Percentiles rank a stretch among this genome's conserved stretches.
These are phyloP conservation scores for Aspergillus sp. DNA, from an alignment of 2,329 filamentous ascomycete species.

Conservation along the genomic window DNA sequence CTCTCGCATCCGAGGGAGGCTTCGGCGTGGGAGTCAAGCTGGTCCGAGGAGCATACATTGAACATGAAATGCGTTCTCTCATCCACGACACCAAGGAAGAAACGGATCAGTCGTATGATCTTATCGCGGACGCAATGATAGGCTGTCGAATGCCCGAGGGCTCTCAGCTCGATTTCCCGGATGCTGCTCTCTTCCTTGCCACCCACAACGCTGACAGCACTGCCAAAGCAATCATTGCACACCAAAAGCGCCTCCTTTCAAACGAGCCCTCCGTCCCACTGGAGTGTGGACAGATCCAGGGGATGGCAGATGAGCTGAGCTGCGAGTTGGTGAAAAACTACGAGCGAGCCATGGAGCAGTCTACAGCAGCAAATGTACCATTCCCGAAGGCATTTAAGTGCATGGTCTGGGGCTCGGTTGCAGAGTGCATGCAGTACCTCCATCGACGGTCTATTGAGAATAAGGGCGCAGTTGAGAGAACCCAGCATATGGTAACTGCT, in stretches of 20 bases:
- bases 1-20: slow-evolving; percentile 38
- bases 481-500: slow-evolving; percentile 60
- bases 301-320: slow-evolving; percentile 88
- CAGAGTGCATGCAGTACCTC: slow-evolving; percentile 54
- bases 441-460: slow-evolving; percentile 69
- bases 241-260: slow-evolving; percentile 27
- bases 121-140: slow-evolving; percentile 50
- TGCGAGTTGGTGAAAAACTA: slow-evolving; percentile 44
- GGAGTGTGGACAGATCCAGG: slow-evolving; percentile 73
- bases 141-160: slow-evolving; percentile 33
- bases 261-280: slow-evolving; percentile 41
- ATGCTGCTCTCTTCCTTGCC: slow-evolving; percentile 52
- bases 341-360: not conserved
- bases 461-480: slow-evolving; percentile 66
- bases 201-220: slow-evolving; percentile 54
- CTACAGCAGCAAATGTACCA: not conserved
- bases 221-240: slow-evolving; percentile 39
- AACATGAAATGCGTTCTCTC: slow-evolving; percentile 34
- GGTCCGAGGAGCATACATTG: slow-evolving; percentile 49
- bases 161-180: slow-evolving; percentile 21
- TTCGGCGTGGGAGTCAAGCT: slow-evolving; percentile 47
- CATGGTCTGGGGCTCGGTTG: slow-evolving; percentile 54
- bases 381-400: slow-evolving; percentile 52
- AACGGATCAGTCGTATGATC: slow-evolving; percentile 50
- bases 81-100: slow-evolving; percentile 42